Evolutionary conservation across 495 filamentous ascomycete species (phyloP).

Genomic region (Xanthoparmelia taractica): DNA sequence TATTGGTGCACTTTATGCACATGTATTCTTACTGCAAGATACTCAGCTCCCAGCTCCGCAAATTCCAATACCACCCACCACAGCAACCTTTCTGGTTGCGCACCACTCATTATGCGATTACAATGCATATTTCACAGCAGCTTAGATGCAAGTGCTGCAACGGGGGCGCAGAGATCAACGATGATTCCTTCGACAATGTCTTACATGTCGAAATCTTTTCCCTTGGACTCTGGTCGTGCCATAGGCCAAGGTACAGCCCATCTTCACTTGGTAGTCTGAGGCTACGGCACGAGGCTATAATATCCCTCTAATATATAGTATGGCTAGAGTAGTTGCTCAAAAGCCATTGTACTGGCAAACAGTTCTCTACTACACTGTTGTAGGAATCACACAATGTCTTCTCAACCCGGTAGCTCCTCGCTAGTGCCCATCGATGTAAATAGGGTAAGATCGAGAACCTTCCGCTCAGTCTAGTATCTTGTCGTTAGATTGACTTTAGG

Average conservation of each 20-base stretch:
- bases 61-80: neutral
- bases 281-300: neutral
- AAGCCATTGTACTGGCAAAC: neutral
- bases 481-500: neutral
- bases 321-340: neutral
- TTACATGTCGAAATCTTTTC: neutral
- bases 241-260: neutral
- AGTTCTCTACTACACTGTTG: neutral
- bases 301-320: neutral
- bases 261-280: neutral
- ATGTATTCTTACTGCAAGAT: neutral
- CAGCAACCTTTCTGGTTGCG: neutral
- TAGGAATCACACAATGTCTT: neutral
- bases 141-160: neutral
- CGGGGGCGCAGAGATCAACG: neutral
- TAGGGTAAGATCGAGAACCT: neutral
- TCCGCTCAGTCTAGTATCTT: neutral
- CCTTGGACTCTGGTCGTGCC: neutral
- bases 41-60: neutral
- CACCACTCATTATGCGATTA: neutral
- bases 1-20: neutral
- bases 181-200: neutral
- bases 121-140: neutral
- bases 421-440: constrained; percentile 4
- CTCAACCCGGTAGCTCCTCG: constrained; percentile 22